These are phyloP conservation scores for Saccharomyces eubayanus DNA, from an alignment of 805 yeast genomes.

Conservation along the genomic window DNA sequence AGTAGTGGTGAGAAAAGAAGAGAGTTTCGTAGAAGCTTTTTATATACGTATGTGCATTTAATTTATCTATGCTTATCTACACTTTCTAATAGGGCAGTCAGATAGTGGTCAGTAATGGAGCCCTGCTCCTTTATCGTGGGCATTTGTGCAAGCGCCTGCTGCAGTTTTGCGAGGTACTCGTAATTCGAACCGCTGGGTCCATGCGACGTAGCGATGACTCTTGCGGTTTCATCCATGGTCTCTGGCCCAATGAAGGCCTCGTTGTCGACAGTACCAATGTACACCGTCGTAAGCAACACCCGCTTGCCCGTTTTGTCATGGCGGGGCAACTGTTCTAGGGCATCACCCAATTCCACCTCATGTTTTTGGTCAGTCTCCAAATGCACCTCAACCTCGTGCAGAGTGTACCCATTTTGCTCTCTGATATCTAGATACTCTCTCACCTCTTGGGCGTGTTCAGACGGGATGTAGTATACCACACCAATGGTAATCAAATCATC, in stretches of 20 bases:
- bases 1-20: background rate
- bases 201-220: conserved; percentile 41
- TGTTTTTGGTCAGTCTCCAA: conserved; percentile 29
- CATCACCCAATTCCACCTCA: conserved; percentile 16
- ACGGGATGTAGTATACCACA: conserved; percentile 72
- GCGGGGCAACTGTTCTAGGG: conserved; percentile 25
- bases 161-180: conserved; percentile 57
- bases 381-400: conserved; percentile 57
- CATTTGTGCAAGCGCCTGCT: conserved; percentile 39
- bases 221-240: conserved; percentile 47
- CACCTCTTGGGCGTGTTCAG: conserved; percentile 53
- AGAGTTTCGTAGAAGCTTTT: too few relatives aligned
- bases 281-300: conserved; percentile 51
- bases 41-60: background rate
- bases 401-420: conserved; percentile 83
- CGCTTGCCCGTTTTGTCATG: conserved; percentile 33
- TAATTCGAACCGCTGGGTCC: conserved; percentile 82
- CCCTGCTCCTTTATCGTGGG: conserved; percentile 15
- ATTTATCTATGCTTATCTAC: conserved; percentile 16
- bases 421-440: conserved; percentile 65
- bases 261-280: conserved; percentile 77
- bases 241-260: conserved; percentile 85
- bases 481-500: conserved; percentile 59
- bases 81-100: conserved; percentile 30
- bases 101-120: conserved; percentile 34